Base-by-base conservation (phyloP, 1,284 basidiomycete species). In the Garcileccinum viscosum region DNA sequence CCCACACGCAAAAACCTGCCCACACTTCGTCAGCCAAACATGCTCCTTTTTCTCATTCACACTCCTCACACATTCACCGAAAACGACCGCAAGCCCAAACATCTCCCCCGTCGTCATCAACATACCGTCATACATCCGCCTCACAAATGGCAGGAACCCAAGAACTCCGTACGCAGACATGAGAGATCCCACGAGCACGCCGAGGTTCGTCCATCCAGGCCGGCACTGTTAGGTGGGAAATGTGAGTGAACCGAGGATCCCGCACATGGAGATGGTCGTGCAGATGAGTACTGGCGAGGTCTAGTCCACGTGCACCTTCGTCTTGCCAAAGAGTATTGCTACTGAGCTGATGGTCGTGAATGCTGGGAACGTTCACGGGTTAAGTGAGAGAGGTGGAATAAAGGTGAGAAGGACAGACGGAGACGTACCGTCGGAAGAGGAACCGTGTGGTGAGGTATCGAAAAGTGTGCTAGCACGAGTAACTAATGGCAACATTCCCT, bases 381-480 rank as follows among this genome's bases (percentile, higher is more conserved):
- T 17, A 14, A 4, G 12, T 11, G 9, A 3, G 17, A 11, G 33
- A 8, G 30, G 24, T 17, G 11, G 12, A 4, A 53, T 15, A 5
- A 47, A 30, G 2, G n/a, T 9, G n/a, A 40, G 11, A n/a, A n/a
- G 4, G 11, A 19, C 27, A 37, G 3, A 3, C 4, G 19, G 19
- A n/a, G 47, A 78, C 87, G 64, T 64, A 94, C 94, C 94, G 77
- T 97, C 95, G 1, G 93, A 98, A 87, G 17, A 97, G 86, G 77
- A 97, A 95, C 95, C 96, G 97, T 0, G 96, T 94, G 5, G 91
- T 86, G 50, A 97, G 90, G 75, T 95, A 97, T 69, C 87, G 86
- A 83, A 96, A 98, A 0, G 95, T 94, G 76, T 95, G 92, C 42
- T n/a, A n/a, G n/a, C n/a, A n/a, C n/a, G n/a, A n/a, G n/a, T n/a